phyloP scores from a whole-genome alignment of 148 eudicot genomes.

The Drosera capensis region DNA sequence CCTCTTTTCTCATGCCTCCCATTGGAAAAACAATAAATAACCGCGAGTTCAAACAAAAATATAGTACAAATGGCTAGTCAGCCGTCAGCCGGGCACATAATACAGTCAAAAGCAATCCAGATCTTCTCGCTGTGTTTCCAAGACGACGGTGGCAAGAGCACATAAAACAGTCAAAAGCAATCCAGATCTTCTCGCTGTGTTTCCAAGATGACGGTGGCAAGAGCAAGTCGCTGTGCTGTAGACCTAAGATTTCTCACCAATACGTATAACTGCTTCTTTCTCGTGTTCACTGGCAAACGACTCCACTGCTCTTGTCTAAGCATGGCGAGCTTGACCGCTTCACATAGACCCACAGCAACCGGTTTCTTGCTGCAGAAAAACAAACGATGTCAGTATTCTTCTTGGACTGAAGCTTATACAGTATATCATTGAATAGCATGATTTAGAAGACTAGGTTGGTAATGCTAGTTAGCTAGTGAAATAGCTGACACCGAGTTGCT shows the following conservation, averaged over 20 bases:
- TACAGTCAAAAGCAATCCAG: too few species aligned
- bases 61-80: too few species aligned
- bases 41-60: too few species aligned
- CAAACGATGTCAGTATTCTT: not conserved
- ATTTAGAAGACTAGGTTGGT: too few species aligned
- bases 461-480: too few species aligned
- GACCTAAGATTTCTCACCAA: constrained; percentile 82
- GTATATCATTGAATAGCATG: too few species aligned
- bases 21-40: too few species aligned
- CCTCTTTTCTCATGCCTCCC: too few species aligned
- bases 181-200: constrained; percentile 44
- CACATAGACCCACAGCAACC: constrained; percentile 46
- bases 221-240: constrained; percentile 71
- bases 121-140: too few species aligned
- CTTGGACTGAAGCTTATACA: not conserved
- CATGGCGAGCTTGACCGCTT: constrained; percentile 52
- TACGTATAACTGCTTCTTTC: constrained; percentile 66
- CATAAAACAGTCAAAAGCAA: constrained; percentile 19
- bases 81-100: too few species aligned
- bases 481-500: too few species aligned
- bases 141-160: not conserved
- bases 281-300: constrained; percentile 29
- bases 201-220: constrained; percentile 64
- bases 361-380: constrained; percentile 58
- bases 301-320: constrained; percentile 78